Conservation (phyloP, 257 asterid species). For the Solanum sejunctum region DNA sequence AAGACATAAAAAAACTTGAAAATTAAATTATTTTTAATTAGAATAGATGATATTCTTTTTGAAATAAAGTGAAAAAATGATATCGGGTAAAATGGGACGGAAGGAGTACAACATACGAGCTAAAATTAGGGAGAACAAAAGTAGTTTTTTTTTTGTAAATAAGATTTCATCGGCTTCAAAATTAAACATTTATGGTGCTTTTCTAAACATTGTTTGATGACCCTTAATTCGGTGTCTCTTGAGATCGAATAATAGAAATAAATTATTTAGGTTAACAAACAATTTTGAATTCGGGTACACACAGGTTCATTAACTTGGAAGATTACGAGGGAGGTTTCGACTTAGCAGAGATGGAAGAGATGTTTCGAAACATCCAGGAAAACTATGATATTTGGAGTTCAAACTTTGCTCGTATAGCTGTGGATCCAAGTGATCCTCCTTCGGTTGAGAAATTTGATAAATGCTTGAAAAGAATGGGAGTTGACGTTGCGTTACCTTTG, state of each 20-base stretch:
- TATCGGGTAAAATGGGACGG: too few relatives aligned
- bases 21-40: too few relatives aligned
- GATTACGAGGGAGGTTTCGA: constrained; percentile 75
- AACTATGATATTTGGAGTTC: constrained; percentile 59
- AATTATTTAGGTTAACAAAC: too few relatives aligned
- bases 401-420: constrained; percentile 29
- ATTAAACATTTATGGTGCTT: too few relatives aligned
- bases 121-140: too few relatives aligned
- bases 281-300: not conserved
- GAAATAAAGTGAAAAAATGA: too few relatives aligned
- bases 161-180: too few relatives aligned
- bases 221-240: not conserved
- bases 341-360: constrained; percentile 26
- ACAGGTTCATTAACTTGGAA: constrained; percentile 41
- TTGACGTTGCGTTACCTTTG: constrained; percentile 32
- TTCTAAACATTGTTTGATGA: not conserved
- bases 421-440: constrained; percentile 42
- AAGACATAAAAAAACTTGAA: too few relatives aligned
- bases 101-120: too few relatives aligned
- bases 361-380: constrained; percentile 37
- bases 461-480: constrained; percentile 45
- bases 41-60: too few relatives aligned
- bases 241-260: too few relatives aligned
- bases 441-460: constrained; percentile 25
- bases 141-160: too few relatives aligned